Percentiles rank a stretch among this genome's conserved stretches.
phyloP scores from a whole-genome alignment of 2,329 filamentous ascomycete genomes.

The Aspergillus tanneri region DNA sequence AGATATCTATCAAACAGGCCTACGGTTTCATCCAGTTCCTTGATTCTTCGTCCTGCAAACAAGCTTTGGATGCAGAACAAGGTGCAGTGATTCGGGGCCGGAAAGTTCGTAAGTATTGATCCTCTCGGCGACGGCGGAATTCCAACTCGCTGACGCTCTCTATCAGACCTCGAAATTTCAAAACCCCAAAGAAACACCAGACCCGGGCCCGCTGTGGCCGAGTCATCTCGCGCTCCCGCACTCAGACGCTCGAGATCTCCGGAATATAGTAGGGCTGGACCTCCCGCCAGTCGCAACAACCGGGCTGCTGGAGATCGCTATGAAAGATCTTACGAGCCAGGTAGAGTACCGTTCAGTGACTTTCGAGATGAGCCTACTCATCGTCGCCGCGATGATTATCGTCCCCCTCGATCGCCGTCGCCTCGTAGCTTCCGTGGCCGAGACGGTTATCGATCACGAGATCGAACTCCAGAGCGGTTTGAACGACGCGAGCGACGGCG shows the following conservation, averaged over 20 bases:
- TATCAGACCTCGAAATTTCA: slow-evolving; percentile 56
- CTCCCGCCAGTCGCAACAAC: slow-evolving; percentile 30
- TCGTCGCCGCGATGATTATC: slow-evolving; percentile 62
- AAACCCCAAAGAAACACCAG: slow-evolving; percentile 80
- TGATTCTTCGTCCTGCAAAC: slow-evolving; percentile 68
- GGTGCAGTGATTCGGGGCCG: slow-evolving; percentile 80
- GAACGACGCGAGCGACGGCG: slow-evolving; percentile 59
- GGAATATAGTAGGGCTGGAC: slow-evolving; percentile 53
- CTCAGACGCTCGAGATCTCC: slow-evolving; percentile 63
- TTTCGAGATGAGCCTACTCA: slow-evolving; percentile 49
- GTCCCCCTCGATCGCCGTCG: slow-evolving; percentile 59
- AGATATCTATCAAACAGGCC: slow-evolving; percentile 94
- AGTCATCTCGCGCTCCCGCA: slow-evolving; percentile 36
- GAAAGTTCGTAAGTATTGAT: slow-evolving; percentile 73
- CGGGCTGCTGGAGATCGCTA: slow-evolving; percentile 44
- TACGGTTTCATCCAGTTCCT: slow-evolving; percentile 97
- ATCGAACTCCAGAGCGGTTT: slow-evolving; percentile 50
- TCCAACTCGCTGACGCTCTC: slow-evolving; percentile 20
- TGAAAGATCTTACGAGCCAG: slow-evolving; percentile 40
- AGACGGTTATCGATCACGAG: slow-evolving; percentile 60
- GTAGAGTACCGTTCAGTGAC: slow-evolving; percentile 46
- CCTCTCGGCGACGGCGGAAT: not conserved
- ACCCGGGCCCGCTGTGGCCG: slow-evolving; percentile 44
- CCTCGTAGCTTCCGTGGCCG: slow-evolving; percentile 61
- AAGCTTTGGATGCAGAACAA: slow-evolving; percentile 75